Percentiles rank a stretch among this genome's conserved stretches.
Evolutionary conservation across 805 yeast genomes (phyloP).

Genomic region (Lipomyces oligophaga): DNA sequence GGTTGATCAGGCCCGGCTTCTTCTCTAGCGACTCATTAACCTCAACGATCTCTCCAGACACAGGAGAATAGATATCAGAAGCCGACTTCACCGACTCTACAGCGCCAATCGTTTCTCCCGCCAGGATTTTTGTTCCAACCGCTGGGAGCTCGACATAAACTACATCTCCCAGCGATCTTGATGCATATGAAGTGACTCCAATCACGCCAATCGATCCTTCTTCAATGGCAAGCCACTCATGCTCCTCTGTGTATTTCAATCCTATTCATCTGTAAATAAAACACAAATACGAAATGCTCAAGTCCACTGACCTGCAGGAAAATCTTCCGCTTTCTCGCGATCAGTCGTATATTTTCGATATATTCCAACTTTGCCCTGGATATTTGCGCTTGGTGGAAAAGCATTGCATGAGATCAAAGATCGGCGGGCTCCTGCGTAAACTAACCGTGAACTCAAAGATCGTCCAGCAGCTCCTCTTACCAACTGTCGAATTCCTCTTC

Average conservation of each 20-base stretch:
- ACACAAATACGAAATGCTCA: not conserved
- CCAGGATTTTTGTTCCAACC: conserved; percentile 54
- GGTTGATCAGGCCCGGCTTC: conserved; percentile 73
- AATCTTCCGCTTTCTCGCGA: not conserved
- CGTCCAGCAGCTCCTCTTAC: too few relatives aligned
- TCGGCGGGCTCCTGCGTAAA: too few relatives aligned
- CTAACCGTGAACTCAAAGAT: too few relatives aligned
- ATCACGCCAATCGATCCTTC: conserved; percentile 60
- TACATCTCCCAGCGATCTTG: conserved; percentile 95
- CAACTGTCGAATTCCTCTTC: too few relatives aligned
- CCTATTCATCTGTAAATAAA: conserved; percentile 4
- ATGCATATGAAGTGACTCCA: conserved; percentile 92
- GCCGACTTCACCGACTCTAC: conserved; percentile 95
- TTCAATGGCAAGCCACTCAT: conserved; percentile 91
- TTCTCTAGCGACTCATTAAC: conserved; percentile 63
- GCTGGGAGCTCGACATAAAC: conserved; percentile 90
- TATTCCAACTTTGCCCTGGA: too few relatives aligned
- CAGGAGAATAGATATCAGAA: conserved; percentile 86
- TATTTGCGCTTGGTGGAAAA: too few relatives aligned
- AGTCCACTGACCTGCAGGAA: not conserved
- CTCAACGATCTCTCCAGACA: conserved; percentile 69
- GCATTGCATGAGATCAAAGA: too few relatives aligned
- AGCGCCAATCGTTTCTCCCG: conserved; percentile 84
- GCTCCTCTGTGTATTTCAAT: conserved; percentile 55
- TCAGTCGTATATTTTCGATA: not conserved